Conservation (phyloP, 2,329 filamentous ascomycete genomes). For the Ophiostoma fasciatum region DNA sequence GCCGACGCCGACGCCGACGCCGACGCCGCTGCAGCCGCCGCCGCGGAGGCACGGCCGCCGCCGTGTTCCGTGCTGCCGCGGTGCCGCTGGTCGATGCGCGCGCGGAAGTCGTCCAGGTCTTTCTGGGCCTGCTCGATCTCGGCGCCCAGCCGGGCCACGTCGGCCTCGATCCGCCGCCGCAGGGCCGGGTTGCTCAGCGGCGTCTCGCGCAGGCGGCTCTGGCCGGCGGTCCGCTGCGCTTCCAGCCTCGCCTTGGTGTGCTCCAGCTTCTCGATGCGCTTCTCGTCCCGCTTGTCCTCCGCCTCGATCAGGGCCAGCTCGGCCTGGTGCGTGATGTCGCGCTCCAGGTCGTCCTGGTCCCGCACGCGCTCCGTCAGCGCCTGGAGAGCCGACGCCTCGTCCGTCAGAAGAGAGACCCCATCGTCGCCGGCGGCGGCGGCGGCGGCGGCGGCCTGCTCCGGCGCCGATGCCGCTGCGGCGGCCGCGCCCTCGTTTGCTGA, state of each 20-base stretch:
- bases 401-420: slow-evolving; percentile 19
- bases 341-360: slow-evolving; percentile 80
- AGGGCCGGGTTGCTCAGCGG: slow-evolving; percentile 32
- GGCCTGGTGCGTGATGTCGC: slow-evolving; percentile 59
- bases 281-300: slow-evolving; percentile 48
- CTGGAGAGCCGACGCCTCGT: slow-evolving; percentile 45
- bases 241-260: slow-evolving; percentile 43
- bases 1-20: slow-evolving; percentile 18
- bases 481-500: no score
- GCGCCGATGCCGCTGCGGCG: no score
- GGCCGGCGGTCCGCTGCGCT: slow-evolving; percentile 50
- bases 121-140: slow-evolving; percentile 50
- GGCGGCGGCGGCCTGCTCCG: no score
- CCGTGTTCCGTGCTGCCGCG: slow-evolving; percentile 8
- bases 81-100: slow-evolving; percentile 64
- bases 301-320: slow-evolving; percentile 43
- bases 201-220: slow-evolving; percentile 35
- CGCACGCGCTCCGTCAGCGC: slow-evolving; percentile 55
- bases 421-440: no score
- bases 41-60: slow-evolving; percentile 17
- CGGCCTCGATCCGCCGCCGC: slow-evolving; percentile 43
- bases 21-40: slow-evolving; percentile 14
- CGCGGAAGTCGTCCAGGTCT: slow-evolving; percentile 67
- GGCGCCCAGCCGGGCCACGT: slow-evolving; percentile 40
- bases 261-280: slow-evolving; percentile 44